Percentiles rank a stretch among this genome's conserved stretches.
Conservation (phyloP, 1,284 basidiomycete genomes). For the Boletus mariae region DNA sequence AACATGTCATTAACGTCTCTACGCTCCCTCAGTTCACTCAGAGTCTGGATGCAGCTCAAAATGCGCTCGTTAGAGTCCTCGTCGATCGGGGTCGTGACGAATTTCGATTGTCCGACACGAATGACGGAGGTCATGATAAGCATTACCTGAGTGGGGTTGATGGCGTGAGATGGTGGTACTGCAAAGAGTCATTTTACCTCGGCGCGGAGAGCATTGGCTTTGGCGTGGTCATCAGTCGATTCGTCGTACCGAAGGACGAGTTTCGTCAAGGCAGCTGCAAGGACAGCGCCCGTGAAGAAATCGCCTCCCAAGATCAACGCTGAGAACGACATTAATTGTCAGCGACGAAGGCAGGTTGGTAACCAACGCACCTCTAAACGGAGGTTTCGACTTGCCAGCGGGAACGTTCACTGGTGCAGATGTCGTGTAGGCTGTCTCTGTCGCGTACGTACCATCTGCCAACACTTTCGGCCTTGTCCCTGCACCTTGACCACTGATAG, state of each 20-base stretch:
- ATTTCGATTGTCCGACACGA: constrained; percentile 96
- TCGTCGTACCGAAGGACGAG: constrained; percentile 83
- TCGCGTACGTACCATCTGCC: constrained; percentile 97
- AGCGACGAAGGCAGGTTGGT: background rate
- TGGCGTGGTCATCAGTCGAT: constrained; percentile 51
- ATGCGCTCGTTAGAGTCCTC: constrained; percentile 98
- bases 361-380: constrained; percentile 61
- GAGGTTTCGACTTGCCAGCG: constrained; percentile 88
- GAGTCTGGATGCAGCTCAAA: constrained; percentile 92
- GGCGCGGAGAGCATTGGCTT: constrained; percentile 77
- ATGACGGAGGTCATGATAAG: constrained; percentile 97
- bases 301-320: constrained; percentile 92
- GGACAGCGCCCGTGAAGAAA: constrained; percentile 93
- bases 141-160: constrained; percentile 64
- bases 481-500: constrained; percentile 37
- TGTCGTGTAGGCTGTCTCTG: constrained; percentile 88
- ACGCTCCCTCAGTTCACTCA: constrained; percentile 72
- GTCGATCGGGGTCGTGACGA: constrained; percentile 90
- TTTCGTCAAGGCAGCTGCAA: constrained; percentile 89
- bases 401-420: constrained; percentile 68
- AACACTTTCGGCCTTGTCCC: constrained; percentile 63
- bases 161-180: background rate
- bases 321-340: constrained; percentile 22
- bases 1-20: constrained; percentile 80
- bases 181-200: constrained; percentile 52